Evolutionary conservation across 2,329 filamentous ascomycete species (phyloP), one percentile per base, ranked within the genome.

Genomic region (Diaporthe caulivora): DNA sequence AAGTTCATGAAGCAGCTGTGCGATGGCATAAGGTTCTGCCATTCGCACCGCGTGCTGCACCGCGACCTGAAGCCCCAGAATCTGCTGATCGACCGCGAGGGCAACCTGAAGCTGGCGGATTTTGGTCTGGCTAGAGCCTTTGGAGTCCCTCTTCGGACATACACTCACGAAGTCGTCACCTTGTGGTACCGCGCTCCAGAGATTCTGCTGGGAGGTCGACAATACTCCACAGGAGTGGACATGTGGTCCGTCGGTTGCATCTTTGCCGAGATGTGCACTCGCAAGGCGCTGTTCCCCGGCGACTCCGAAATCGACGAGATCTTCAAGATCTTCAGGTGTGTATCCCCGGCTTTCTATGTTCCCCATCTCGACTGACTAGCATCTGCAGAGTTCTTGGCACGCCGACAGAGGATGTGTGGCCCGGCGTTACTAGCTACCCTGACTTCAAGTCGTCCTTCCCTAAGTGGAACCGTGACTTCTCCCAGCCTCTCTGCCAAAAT

Each of bases 241-340:
- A 97, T 97, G 93, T 97, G 94, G 94, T 95, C 93, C 29, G 92
- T 95, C 53, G 94, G 94, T 75, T 95, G 94, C 82, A 97, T 97
- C 83, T 97, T 97, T 81, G 94, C 94, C 26, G 94, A 97, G 84
- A 97, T 97, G 94, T 95, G 94, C 84, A 97, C 94, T 6, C 91
- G 94, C 80, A 97, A 96, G 84, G 94, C 94, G 31, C 87, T 97
- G 55, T 97, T 97, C 87, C 94, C 95, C 11, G 94, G 94, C 75
- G 94, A 97, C 81, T 95, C 93, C 7, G 94, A 97, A 81, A 97
- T 97, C 83, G 94, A 97, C 80, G 94, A 97, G 84, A 97, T 97
- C 80, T 97, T 97, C 88, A 97, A 96, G 86, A 97, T 97, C 80
- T 97, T 97, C 90, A 90, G 91, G 93, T 94, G 85, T 76, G 87